A percentile compares a stretch with the other conserved stretches of the same genome.
phyloP scores from a whole-genome alignment of 2,329 filamentous ascomycete genomes.

The Diaporthe eres region DNA sequence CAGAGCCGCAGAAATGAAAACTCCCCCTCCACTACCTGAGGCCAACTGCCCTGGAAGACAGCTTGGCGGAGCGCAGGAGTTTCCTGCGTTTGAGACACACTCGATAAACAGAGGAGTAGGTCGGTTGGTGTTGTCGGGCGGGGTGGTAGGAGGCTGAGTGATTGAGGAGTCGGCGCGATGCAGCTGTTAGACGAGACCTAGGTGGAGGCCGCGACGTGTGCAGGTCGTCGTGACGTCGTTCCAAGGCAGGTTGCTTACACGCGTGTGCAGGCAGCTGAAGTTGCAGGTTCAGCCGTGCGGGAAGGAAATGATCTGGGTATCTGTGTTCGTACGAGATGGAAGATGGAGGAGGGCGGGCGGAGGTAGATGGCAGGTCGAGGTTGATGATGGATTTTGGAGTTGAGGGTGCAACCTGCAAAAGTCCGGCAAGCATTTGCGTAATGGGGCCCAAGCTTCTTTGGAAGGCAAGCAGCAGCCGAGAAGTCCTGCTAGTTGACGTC shows the following conservation, averaged over 20 bases:
- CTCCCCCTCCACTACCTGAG: slow-evolving; percentile 71
- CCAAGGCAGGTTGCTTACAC: not conserved
- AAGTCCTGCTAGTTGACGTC: slow-evolving; percentile 24
- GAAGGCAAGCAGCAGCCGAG: slow-evolving; percentile 26
- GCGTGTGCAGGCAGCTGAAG: slow-evolving; percentile 9
- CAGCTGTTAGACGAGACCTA: slow-evolving; percentile 32
- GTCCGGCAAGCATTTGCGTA: slow-evolving; percentile 39
- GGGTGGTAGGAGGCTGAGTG: not conserved
- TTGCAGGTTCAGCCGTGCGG: slow-evolving; percentile 21
- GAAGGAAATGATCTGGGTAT: slow-evolving; percentile 13
- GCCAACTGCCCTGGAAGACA: slow-evolving; percentile 57
- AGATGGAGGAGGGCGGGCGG: slow-evolving; percentile 17
- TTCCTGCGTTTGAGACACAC: slow-evolving; percentile 44
- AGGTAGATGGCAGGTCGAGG: slow-evolving; percentile 30
- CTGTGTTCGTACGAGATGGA: slow-evolving; percentile 24
- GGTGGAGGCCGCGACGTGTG: slow-evolving; percentile 39
- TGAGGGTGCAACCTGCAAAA: slow-evolving; percentile 31
- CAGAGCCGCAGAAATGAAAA: slow-evolving; percentile 66
- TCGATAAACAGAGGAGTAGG: not conserved
- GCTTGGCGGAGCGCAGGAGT: slow-evolving; percentile 54
- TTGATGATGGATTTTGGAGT: slow-evolving; percentile 31
- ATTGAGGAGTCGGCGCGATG: slow-evolving; percentile 32
- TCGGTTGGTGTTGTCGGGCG: slow-evolving; percentile 12
- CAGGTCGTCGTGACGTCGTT: slow-evolving; percentile 41
- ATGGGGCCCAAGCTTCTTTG: slow-evolving; percentile 37